Evolutionary conservation across 1,139 yeast genomes (phyloP).

Genomic region (Magnusiomyces suaveolens): DNA sequence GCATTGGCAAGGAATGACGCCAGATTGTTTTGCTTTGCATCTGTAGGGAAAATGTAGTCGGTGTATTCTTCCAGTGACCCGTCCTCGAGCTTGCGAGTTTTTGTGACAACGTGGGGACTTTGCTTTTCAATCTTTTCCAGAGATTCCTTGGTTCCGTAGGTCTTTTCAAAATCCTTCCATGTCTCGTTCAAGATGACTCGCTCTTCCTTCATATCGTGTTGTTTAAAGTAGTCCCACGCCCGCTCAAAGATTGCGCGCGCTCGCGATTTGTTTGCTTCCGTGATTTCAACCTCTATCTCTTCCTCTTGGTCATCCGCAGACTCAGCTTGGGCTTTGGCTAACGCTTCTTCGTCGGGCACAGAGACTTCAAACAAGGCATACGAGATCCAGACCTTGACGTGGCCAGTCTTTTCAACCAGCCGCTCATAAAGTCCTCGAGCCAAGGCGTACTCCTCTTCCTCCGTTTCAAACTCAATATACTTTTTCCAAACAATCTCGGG

Average conservation of each 20-base stretch:
- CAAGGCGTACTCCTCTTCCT: slow-evolving; percentile 45
- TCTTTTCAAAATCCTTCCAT: slow-evolving; percentile 54
- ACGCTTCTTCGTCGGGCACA: slow-evolving; percentile 38
- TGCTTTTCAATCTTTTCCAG: slow-evolving; percentile 35
- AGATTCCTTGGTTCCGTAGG: slow-evolving; percentile 45
- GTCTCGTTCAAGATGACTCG: slow-evolving; percentile 53
- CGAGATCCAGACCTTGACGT: slow-evolving; percentile 51
- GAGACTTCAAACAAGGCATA: slow-evolving; percentile 64
- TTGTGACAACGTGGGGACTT: slow-evolving; percentile 50
- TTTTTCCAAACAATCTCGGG: slow-evolving; percentile 39
- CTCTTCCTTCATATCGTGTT: slow-evolving; percentile 34
- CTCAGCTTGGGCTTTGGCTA: neutral
- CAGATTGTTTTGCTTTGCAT: slow-evolving; percentile 32
- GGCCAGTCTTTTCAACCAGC: slow-evolving; percentile 32
- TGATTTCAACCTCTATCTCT: slow-evolving; percentile 41
- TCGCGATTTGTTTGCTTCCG: slow-evolving; percentile 42
- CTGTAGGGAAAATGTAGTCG: slow-evolving; percentile 57
- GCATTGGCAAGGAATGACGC: slow-evolving; percentile 55
- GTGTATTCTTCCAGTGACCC: slow-evolving; percentile 48
- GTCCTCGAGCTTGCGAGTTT: slow-evolving; percentile 37
- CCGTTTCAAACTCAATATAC: slow-evolving; percentile 52
- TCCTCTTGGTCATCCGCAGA: slow-evolving; percentile 26
- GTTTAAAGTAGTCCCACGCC: slow-evolving; percentile 43
- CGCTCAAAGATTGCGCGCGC: slow-evolving; percentile 50
- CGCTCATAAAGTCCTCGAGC: slow-evolving; percentile 48